Evolutionary conservation across 257 asterid species (phyloP), one percentile per base, ranked within the genome.

Genomic region (Handroanthus guayacan): DNA sequence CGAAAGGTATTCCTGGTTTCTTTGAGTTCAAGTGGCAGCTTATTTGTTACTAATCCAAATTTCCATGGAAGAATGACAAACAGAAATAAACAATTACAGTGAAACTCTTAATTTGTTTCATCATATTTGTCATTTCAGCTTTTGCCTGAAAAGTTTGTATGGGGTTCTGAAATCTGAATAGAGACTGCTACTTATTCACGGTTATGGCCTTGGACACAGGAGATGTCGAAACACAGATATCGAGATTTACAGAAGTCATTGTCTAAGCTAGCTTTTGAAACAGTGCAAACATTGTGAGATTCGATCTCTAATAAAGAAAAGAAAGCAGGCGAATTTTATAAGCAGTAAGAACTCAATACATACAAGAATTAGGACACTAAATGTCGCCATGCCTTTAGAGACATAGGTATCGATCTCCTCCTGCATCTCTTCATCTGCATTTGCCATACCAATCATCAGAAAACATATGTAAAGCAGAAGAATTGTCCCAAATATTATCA

Each of bases 381-480:
- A 93, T 61, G 86, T 75, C 44, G 97, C 97, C 75, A 79, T 86
- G 83, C 99, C 96, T 81, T 88, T 75, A 70, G 91, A 81, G 51
- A 90, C 75, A 81, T 88, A 84, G 63, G 91, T 61, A 81, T 93
- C 92, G 47, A 95, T 95, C 85, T 93, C 97, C 86, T 75, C 84
- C 82, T 91, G 98, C 99, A 93, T 93, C 41, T 90, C 97, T 11
- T 86, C 89, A 61, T 93, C 99, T 95, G 92, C 87, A 89, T 76
- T 80, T 74, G 12, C 36, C 84, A 75, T 66, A 82, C 58, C 57
- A 73, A 45, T 38, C 82, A 69, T 79, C 60, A 82, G 73, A 75
- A 75, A 68, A 75, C 41, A 62, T 13, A 72, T 50, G 51, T 51
- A 54, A 64, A 60, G 71, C 78, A 75, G 37, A 38, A 41, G 9